Conservation (phyloP, 176 grass and related monocot species). For the Aechmea fasciata region DNA sequence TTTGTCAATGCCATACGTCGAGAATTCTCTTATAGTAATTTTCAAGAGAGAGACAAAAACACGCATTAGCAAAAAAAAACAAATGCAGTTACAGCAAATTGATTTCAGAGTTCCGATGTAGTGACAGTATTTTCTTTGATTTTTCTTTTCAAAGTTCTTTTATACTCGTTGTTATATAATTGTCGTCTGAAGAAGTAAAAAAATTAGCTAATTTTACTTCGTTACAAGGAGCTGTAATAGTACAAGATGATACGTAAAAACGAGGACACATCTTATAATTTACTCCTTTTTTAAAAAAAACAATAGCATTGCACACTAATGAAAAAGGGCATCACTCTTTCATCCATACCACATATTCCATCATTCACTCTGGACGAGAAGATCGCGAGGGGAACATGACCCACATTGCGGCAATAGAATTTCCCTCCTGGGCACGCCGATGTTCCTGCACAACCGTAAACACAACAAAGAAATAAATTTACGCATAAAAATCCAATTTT, state of each 20-base stretch:
- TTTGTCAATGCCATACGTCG: neutral
- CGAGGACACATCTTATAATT: neutral
- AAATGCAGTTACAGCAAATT: neutral
- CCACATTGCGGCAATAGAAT: slow-evolving; percentile 84
- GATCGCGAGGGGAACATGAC: slow-evolving; percentile 57
- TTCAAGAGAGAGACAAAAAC: neutral
- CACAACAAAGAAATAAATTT: slow-evolving; percentile 1
- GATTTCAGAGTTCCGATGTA: neutral
- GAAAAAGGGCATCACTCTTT: neutral
- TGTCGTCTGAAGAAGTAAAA: neutral
- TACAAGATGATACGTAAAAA: neutral
- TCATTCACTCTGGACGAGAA: slow-evolving; percentile 93
- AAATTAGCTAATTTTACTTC: neutral
- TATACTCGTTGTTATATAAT: neutral
- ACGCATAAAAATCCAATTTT: neutral
- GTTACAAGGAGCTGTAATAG: too few relatives aligned
- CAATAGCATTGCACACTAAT: slow-evolving; percentile 8
- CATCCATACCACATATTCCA: slow-evolving; percentile 76
- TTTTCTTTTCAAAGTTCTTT: neutral
- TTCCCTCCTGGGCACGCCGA: slow-evolving; percentile 89
- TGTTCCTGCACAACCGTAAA: slow-evolving; percentile 48
- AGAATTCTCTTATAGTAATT: neutral
- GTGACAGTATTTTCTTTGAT: neutral
- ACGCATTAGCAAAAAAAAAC: neutral
- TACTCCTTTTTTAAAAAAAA: neutral